A percentile compares a stretch with the other conserved stretches of the same genome.
Conservation (phyloP, 2,329 filamentous ascomycete genomes). For the Zopfia rhizophila region DNA sequence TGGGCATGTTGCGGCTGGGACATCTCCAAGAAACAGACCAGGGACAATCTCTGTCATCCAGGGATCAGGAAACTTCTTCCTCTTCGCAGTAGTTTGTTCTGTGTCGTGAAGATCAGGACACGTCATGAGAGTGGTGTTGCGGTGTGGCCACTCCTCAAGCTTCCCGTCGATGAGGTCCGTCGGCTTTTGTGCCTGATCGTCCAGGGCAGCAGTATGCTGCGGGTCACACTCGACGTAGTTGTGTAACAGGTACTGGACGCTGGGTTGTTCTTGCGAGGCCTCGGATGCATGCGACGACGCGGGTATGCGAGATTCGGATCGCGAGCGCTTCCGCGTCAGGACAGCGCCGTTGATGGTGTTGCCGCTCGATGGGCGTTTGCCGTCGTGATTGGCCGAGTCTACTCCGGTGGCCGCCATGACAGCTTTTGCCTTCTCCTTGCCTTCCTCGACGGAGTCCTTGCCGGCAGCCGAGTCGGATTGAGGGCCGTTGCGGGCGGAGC, state of each 20-base stretch:
- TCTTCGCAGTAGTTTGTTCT: too few relatives aligned
- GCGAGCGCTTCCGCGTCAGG: conserved; percentile 63
- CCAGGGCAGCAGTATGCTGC: conserved; percentile 63
- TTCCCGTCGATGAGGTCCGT: too few relatives aligned
- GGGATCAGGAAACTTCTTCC: too few relatives aligned
- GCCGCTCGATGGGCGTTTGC: too few relatives aligned
- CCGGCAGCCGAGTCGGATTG: conserved; percentile 18
- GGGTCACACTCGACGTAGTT: conserved; percentile 71
- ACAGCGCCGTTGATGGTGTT: conserved; percentile 54
- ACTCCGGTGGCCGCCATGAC: conserved; percentile 60
- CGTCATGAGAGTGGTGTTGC: too few relatives aligned
- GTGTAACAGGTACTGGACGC: conserved; percentile 62
- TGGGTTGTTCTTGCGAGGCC: conserved; percentile 51
- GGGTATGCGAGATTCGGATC: conserved; percentile 62
- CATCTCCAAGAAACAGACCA: too few relatives aligned
- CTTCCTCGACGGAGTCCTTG: conserved; percentile 62
- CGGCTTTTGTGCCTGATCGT: too few relatives aligned
- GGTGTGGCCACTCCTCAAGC: too few relatives aligned
- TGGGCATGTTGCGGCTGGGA: too few relatives aligned
- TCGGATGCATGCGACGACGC: conserved; percentile 44
- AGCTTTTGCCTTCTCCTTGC: conserved; percentile 66
- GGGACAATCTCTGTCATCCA: too few relatives aligned
- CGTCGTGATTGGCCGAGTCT: too few relatives aligned
- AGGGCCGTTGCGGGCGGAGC: conserved; percentile 7
- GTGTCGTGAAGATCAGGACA: too few relatives aligned